Conservation (phyloP, 495 filamentous ascomycete species). For the Talaromyces liani region DNA sequence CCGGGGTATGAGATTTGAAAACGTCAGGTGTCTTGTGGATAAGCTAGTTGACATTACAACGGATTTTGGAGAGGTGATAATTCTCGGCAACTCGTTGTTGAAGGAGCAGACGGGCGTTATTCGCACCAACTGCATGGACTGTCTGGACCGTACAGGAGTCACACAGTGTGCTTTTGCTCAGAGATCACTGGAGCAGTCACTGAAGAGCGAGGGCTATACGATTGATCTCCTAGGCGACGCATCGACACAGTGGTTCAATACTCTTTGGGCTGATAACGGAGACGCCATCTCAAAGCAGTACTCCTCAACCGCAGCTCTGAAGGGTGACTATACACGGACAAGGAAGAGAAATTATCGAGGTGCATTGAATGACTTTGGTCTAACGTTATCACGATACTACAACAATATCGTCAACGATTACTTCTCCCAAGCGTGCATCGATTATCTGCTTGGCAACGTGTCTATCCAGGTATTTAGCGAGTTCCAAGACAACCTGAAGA, state of each 20-base stretch:
- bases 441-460: slow-evolving; percentile 88
- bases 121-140: slow-evolving; percentile 96
- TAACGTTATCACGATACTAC: slow-evolving; percentile 63
- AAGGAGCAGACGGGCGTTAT: slow-evolving; percentile 65
- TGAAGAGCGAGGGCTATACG: slow-evolving; percentile 65
- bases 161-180: slow-evolving; percentile 82
- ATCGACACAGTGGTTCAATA: slow-evolving; percentile 85
- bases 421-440: slow-evolving; percentile 89
- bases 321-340: slow-evolving; percentile 91
- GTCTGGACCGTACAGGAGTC: slow-evolving; percentile 87
- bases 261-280: slow-evolving; percentile 92
- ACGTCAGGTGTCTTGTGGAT: slow-evolving; percentile 71
- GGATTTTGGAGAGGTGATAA: slow-evolving; percentile 55
- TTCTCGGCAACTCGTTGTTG: slow-evolving; percentile 41
- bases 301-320: slow-evolving; percentile 85
- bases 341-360: slow-evolving; percentile 86
- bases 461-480: slow-evolving; percentile 77
- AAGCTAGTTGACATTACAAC: slow-evolving; percentile 56
- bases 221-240: slow-evolving; percentile 62
- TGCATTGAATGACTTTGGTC: slow-evolving; percentile 83
- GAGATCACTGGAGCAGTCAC: slow-evolving; percentile 65
- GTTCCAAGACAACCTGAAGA: slow-evolving; percentile 84
- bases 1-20: slow-evolving; percentile 95
- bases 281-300: slow-evolving; percentile 56
- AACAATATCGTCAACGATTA: slow-evolving; percentile 92